Percentiles rank a stretch among this genome's conserved stretches.
Evolutionary conservation across 2,329 filamentous ascomycete genomes (phyloP).

Genomic region (Juglanconis oblonga): DNA sequence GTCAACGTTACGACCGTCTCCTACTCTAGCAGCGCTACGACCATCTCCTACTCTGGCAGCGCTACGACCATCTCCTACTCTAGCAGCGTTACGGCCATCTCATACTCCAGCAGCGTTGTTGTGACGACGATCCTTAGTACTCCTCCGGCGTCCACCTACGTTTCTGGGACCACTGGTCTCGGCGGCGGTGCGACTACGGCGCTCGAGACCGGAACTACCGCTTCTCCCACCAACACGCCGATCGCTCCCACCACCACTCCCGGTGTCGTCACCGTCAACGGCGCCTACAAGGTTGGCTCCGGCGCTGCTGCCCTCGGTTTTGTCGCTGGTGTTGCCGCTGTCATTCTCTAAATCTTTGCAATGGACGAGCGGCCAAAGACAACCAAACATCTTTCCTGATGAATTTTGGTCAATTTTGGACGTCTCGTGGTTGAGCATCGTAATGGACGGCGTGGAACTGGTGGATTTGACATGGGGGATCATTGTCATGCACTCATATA

Average conservation of each 20-base stretch:
- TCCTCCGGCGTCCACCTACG: conserved; percentile 19
- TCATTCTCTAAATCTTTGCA: conserved; percentile 32
- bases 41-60: conserved; percentile 7
- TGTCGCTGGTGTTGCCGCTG: conserved; percentile 35
- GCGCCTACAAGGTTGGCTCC: conserved; percentile 33
- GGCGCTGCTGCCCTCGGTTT: conserved; percentile 34
- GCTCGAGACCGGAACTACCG: neutral
- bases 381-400: neutral
- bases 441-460: conserved; percentile 14
- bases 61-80: conserved; percentile 6
- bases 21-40: conserved; percentile 15
- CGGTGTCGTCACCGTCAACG: conserved; percentile 32
- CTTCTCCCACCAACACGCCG: conserved; percentile 26
- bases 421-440: conserved; percentile 16
- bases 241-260: conserved; percentile 24
- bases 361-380: neutral
- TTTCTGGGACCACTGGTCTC: conserved; percentile 19
- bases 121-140: conserved; percentile 20
- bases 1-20: conserved; percentile 8
- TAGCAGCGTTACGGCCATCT: neutral
- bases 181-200: conserved; percentile 1
- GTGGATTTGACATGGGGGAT: neutral
- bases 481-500: conserved; percentile 16
- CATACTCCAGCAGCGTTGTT: conserved; percentile 5
- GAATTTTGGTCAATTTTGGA: conserved; percentile 19